Evolutionary conservation across 441 rosid species (phyloP), one percentile per base, ranked within the genome.

Genomic region (Erodium chrysanthum): DNA sequence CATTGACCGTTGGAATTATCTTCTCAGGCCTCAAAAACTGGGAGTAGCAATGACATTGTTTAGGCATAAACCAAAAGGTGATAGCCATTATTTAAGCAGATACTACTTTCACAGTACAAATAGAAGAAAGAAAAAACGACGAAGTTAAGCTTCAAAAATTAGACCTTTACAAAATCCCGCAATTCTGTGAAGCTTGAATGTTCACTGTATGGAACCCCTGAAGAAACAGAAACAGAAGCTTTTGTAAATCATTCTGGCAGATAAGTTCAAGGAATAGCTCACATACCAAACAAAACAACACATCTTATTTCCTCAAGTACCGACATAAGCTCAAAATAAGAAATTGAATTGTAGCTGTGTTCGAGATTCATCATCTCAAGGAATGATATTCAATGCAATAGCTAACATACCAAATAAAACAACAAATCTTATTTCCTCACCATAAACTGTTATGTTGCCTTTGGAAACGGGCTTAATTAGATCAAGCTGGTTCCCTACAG

Each of bases 161-260:
- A 56, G 6, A 88, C 96, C 87, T 88, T 78, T 73, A 90, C 87
- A 85, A 90, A 90, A 74, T 86, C 89, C 74, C 67, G 78, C 72
- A 88, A 76, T 73, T 88, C 92, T 65, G 86, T 85, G 77, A 85
- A 90, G 79, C 96, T 88, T n/a, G 94, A 88, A 77, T 86, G 96
- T 81, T 90, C 94, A 65, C 92, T 90, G 70, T 83, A 90, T 29
- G 96, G 96, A 77, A 88, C 92, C 58, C 96, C 96, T 88, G 82
- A 33, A 68, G 27, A 67, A 10, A 68, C 21, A 67, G 27, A 68
- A 35, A 37, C 50, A 1, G 18, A 66, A 62, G 64, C 65, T 52
- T 58, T 48, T 25, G 37, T n/a, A 7, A 64, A 73, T 35, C 65
- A 66, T 70, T 65, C 25, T 35, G 22, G 71, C 67, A 0, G 71